A percentile compares a stretch with the other conserved stretches of the same genome.
Conservation (phyloP, 805 yeast species). For the Ogataea sp. region DNA sequence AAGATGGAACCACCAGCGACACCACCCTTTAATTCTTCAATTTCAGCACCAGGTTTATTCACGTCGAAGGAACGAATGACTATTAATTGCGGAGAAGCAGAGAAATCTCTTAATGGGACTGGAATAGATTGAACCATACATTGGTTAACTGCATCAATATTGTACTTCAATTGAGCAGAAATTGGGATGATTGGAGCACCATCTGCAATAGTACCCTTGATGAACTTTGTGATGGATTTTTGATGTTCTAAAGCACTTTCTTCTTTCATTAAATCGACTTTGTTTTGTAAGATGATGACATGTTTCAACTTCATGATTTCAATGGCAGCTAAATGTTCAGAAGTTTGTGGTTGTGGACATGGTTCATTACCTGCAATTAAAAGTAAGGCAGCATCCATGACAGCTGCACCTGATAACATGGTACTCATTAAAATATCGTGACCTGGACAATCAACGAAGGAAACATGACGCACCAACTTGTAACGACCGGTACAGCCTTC, state of each 20-base stretch:
- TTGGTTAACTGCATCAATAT: conserved; percentile 97
- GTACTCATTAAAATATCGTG: conserved; percentile 99
- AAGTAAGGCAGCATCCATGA: conserved; percentile 97
- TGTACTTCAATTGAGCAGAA: conserved; percentile 96
- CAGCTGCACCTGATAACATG: conserved; percentile 99
- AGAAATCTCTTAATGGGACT: conserved; percentile 91
- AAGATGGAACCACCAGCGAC: conserved; percentile 99
- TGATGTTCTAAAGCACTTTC: conserved; percentile 95
- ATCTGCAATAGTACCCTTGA: conserved; percentile 97
- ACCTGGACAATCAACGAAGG: conserved; percentile 99
- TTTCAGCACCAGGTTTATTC: conserved; percentile 97
- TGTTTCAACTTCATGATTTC: conserved; percentile 98
- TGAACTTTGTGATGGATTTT: conserved; percentile 83
- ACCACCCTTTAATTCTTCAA: conserved; percentile 97
- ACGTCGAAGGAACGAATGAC: conserved; percentile 98
- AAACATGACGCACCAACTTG: conserved; percentile 88
- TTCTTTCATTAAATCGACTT: conserved; percentile 97
- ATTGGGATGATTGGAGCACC: conserved; percentile 99
- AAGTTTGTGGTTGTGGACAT: conserved; percentile 99
- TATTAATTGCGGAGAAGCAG: conserved; percentile 88
- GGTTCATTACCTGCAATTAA: conserved; percentile 97
- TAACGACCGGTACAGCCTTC: conserved; percentile 88
- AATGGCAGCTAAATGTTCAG: conserved; percentile 98
- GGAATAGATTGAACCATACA: conserved; percentile 93
- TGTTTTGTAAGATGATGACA: conserved; percentile 92